Percentiles rank a stretch among this genome's conserved stretches.
These are phyloP conservation scores for Persicaria maculosa DNA, from an alignment of 148 eudicot species.

Conservation along the genomic window DNA sequence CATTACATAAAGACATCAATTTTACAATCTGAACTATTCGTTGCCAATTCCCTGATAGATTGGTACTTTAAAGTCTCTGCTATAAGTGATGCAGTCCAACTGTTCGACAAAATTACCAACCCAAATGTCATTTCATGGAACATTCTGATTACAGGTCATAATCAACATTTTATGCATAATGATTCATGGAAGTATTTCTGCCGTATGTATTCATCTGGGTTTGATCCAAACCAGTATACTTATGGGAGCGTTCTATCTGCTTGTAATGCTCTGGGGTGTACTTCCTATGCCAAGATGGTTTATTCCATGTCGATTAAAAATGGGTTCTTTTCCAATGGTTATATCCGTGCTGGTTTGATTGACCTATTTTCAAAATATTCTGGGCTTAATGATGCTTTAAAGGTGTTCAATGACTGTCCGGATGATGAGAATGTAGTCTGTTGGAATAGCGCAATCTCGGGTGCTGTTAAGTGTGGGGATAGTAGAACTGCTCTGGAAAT, in stretches of 20 bases:
- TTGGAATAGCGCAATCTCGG: slow-evolving; percentile 78
- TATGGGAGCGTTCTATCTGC: slow-evolving; percentile 68
- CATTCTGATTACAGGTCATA: slow-evolving; percentile 50
- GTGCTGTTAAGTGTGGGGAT: slow-evolving; percentile 52
- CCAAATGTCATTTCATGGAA: slow-evolving; percentile 55
- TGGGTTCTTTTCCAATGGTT: slow-evolving; percentile 68
- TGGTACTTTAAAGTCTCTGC: slow-evolving; percentile 34
- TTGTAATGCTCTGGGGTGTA: slow-evolving; percentile 39
- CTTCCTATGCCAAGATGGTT: slow-evolving; percentile 45
- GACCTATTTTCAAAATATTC: slow-evolving; percentile 46
- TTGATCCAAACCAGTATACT: slow-evolving; percentile 45
- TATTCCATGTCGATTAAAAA: slow-evolving; percentile 50
- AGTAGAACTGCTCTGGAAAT: slow-evolving; percentile 43
- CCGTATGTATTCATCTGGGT: slow-evolving; percentile 44
- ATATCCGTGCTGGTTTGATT: slow-evolving; percentile 66
- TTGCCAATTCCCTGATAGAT: slow-evolving; percentile 37
- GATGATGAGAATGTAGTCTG: slow-evolving; percentile 73
- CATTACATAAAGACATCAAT: slow-evolving; percentile 28
- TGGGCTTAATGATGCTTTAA: slow-evolving; percentile 51
- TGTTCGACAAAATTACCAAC: slow-evolving; percentile 58
- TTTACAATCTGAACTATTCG: slow-evolving; percentile 20
- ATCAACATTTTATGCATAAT: slow-evolving; percentile 29
- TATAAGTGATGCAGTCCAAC: slow-evolving; percentile 35
- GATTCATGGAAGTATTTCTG: slow-evolving; percentile 63
- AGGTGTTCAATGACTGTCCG: slow-evolving; percentile 49